These are phyloP conservation scores for Aspergillus sp. DNA, from an alignment of 2,329 filamentous ascomycete genomes.

Conservation along the genomic window DNA sequence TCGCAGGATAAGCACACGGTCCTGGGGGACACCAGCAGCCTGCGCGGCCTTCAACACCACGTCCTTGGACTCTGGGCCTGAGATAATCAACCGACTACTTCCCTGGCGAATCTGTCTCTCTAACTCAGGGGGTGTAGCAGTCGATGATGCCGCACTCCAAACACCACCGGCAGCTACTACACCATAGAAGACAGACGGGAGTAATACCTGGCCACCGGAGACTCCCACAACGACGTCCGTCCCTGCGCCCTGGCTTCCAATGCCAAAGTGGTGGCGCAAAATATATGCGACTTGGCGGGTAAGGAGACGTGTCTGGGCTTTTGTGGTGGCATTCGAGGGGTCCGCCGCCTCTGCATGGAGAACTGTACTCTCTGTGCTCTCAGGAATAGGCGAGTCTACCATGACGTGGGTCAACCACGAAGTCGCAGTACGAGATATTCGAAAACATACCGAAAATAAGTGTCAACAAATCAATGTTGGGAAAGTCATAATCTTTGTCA, in stretches of 20 bases:
- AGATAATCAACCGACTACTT: constrained; percentile 11
- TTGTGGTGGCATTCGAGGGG: constrained; percentile 15
- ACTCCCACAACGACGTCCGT: constrained; percentile 16
- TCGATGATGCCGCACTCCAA: constrained; percentile 15
- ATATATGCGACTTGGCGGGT: constrained; percentile 17
- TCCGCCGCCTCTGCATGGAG: constrained; percentile 17
- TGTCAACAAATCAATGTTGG: constrained; percentile 13
- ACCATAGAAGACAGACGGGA: constrained; percentile 16
- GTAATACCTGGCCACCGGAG: constrained; percentile 13
- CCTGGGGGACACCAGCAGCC: constrained; percentile 8
- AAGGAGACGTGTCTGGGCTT: constrained; percentile 13
- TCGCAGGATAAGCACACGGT: constrained; percentile 10
- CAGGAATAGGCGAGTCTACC: constrained; percentile 12
- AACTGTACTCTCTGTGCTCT: constrained; percentile 11
- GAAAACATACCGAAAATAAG: constrained; percentile 12
- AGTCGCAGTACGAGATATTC: background rate
- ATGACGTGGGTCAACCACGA: background rate
- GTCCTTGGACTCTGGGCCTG: constrained; percentile 12
- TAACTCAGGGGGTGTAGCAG: constrained; percentile 12
- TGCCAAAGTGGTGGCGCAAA: constrained; percentile 13
- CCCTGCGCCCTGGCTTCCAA: constrained; percentile 11
- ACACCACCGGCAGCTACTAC: constrained; percentile 16
- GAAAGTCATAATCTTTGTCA: constrained; percentile 15
- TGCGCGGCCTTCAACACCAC: constrained; percentile 12
- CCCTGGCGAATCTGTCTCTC: constrained; percentile 17